Base-by-base conservation (phyloP, 331 rosid species). In the Rhamnella rubrinervis region DNA sequence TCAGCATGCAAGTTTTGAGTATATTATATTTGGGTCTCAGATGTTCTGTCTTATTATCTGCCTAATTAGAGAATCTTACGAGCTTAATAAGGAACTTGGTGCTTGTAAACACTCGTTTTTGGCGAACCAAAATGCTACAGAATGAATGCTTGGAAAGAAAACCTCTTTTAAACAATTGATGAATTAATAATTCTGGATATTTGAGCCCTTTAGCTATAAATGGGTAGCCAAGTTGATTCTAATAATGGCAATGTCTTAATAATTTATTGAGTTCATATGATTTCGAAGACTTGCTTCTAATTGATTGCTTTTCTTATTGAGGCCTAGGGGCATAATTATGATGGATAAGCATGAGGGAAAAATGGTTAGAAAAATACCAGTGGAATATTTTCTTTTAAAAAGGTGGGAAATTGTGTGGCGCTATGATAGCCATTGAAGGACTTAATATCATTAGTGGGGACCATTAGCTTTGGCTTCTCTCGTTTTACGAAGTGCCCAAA, bases 361-460 rank as follows among this genome's bases (percentile, higher is more conserved):
- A 44, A 52, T 11, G 4, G 14, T 0, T 56, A 47, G 16, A 56
- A 25, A 63, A 72, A 53, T 44, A 46, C 35, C 26, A 44, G n/a
- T 19, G 72, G 78, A 74, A 74, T 74, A 74, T 59, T 58, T 58
- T 62, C 20, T 57, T 51, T 12, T 14, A 44, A 65, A 73, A 73
- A 65, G 69, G 59, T 4, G 51, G 1, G 14, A 6, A 19, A 55
- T 11, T 19, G 44, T 59, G 78, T 74, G 78, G 72, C 21, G 78
- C 61, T 49, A 65, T 66, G 11, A 74, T 74, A 66, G 9, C 78
- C 65, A 21, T 4, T 18, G 52, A 55, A 60, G 62, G 39, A 23
- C 16, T 49, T 31, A 7, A 46, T 44, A 44, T 73, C 56, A 55
- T 47, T 55, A 57, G 56, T 20, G 53, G 75, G 77, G 65, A 38